Percentiles rank a stretch among this genome's conserved stretches.
These are phyloP conservation scores for Trichosanthes truncata DNA, from an alignment of 306 rosid species.

Conservation along the genomic window DNA sequence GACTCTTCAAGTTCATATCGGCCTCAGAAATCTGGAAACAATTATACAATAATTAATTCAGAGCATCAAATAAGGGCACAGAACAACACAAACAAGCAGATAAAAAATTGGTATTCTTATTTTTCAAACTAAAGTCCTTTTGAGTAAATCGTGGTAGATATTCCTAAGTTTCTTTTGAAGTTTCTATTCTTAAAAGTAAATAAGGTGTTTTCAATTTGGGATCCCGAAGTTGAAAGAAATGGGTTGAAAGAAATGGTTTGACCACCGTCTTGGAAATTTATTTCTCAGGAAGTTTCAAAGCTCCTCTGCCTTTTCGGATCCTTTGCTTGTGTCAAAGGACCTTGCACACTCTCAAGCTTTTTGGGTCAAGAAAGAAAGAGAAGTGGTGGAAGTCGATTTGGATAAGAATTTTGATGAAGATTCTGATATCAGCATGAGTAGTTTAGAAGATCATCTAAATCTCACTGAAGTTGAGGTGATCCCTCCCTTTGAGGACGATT, in stretches of 20 bases:
- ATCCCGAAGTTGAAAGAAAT: not conserved
- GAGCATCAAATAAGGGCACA: not conserved
- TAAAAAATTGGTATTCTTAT: not conserved
- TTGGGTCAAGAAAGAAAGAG: too few relatives aligned
- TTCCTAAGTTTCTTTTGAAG: not conserved
- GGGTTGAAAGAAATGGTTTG: not conserved
- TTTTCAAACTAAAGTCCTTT: not conserved
- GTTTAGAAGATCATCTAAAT: too few relatives aligned
- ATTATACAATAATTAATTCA: not conserved
- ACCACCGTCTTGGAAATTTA: not conserved
- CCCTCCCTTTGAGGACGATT: too few relatives aligned
- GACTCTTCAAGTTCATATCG: slow-evolving; percentile 61
- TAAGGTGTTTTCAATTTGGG: not conserved
- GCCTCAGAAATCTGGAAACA: slow-evolving; percentile 60
- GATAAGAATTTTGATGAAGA: too few relatives aligned
- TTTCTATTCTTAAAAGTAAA: not conserved
- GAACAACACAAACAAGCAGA: not conserved
- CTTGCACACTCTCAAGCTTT: too few relatives aligned
- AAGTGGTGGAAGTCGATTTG: too few relatives aligned
- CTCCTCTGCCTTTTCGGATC: too few relatives aligned
- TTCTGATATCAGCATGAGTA: too few relatives aligned
- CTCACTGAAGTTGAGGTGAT: too few relatives aligned
- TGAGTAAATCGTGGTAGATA: not conserved
- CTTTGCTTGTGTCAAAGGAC: too few relatives aligned
- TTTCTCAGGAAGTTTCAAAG: too few relatives aligned